Evolutionary conservation across 225 moss, liverwort and hornwort genomes (phyloP), one percentile per base, ranked within the genome.

Genomic region (Rhytidiadelphus loreus): DNA sequence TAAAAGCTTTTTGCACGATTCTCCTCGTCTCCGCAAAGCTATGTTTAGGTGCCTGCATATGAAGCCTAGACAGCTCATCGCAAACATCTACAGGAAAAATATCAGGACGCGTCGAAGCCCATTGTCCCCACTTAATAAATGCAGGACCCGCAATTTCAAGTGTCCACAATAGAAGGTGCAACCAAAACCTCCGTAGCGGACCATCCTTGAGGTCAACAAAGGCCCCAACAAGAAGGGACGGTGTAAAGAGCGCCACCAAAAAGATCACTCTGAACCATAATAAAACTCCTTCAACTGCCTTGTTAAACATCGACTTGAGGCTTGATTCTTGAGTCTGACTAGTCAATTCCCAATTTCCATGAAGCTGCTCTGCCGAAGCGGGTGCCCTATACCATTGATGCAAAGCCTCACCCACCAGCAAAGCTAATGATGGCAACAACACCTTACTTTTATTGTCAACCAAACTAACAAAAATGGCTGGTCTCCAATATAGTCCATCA

Each of bases 91-190:
- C 92, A 13, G 97, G 93, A 81, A 98, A 98, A 77, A 98, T 91
- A 90, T 98, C 98, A 81, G 98, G 98, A 56, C 96, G 95, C 66
- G 98, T 98, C 74, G 98, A 95, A 78, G 98, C 98, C 98, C 98
- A 98, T 88, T 98, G 98, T 89, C 96, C 98, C 98, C 98, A 98
- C 78, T 98, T 98, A 83, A 97, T 98, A 82, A 98, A 98, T 30
- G 98, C 98, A 90, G 98, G 98, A 84, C 98, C 97, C 57, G 98
- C 98, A 93, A 86, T 81, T 89, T 96, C 95, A 55, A 98, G 92
- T 52, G 95, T 93, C 87, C 94, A 83, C 64, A 98, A 86, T 22
- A 98, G 86, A 59, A 98, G 87, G 87, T 80, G 90, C 88, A 98
- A 92, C 97, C 98, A 98, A 78, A 92, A 91, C 50, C 86, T 84